phyloP scores from a whole-genome alignment of 768 basidiomycete genomes.

The Tubosaeta sp. region DNA sequence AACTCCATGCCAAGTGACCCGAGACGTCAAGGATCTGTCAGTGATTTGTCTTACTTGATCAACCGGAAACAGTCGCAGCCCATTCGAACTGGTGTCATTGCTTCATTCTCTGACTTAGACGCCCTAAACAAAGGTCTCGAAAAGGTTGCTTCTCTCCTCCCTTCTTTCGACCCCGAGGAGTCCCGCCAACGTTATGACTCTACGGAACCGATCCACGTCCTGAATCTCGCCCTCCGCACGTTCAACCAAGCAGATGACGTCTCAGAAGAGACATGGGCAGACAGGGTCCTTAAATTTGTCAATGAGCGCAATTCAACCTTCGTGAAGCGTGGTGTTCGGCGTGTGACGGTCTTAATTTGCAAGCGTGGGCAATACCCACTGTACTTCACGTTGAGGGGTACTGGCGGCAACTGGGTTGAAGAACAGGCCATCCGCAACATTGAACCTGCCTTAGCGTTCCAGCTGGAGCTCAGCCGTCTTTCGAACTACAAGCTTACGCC shows the following conservation, averaged over 20 bases:
- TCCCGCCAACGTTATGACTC: slow-evolving; percentile 72
- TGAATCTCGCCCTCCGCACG: slow-evolving; percentile 90
- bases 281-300: slow-evolving; percentile 64
- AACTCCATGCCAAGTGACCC: slow-evolving; percentile 41
- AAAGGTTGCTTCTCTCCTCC: slow-evolving; percentile 68
- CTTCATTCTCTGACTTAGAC: slow-evolving; percentile 77
- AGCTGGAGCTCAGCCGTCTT: slow-evolving; percentile 92
- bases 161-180: slow-evolving; percentile 67
- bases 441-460: slow-evolving; percentile 96
- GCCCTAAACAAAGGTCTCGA: slow-evolving; percentile 70
- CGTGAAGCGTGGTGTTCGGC: slow-evolving; percentile 76
- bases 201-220: slow-evolving; percentile 82
- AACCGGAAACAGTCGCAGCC: slow-evolving; percentile 84
- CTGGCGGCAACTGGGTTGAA: slow-evolving; percentile 77
- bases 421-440: slow-evolving; percentile 97
- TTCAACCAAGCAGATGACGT: slow-evolving; percentile 79
- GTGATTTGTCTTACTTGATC: slow-evolving; percentile 93
- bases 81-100: slow-evolving; percentile 83
- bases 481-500: slow-evolving; percentile 96
- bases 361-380: slow-evolving; percentile 87
- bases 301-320: slow-evolving; percentile 65
- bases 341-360: slow-evolving; percentile 89
- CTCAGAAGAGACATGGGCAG: slow-evolving; percentile 72
- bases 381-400: slow-evolving; percentile 86
- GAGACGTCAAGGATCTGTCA: slow-evolving; percentile 86